Percentiles rank a stretch among this genome's conserved stretches.
phyloP scores from a whole-genome alignment of 2,329 filamentous ascomycete genomes.

The Diaporthe caulivora region DNA sequence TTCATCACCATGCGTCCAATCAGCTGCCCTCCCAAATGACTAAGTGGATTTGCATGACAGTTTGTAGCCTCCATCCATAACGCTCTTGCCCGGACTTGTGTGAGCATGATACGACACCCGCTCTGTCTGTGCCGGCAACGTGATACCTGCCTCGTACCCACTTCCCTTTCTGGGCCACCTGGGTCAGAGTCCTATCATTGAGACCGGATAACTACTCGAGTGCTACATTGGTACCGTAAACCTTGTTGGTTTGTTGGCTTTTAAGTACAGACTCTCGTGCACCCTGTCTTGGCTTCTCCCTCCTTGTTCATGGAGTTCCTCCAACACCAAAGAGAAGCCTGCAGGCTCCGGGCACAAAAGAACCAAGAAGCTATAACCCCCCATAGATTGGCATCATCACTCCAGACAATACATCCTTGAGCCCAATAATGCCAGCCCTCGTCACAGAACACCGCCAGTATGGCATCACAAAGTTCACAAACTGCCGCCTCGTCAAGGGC shows the following conservation, averaged over 20 bases:
- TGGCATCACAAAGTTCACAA: slow-evolving; percentile 87
- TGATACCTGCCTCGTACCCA: slow-evolving; percentile 32
- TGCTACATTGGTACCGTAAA: slow-evolving; percentile 3
- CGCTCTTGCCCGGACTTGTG: slow-evolving; percentile 9
- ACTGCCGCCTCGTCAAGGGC: slow-evolving; percentile 82
- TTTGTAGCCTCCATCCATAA: slow-evolving; percentile 21
- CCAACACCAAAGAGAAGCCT: slow-evolving; percentile 22
- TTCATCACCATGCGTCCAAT: slow-evolving; percentile 32
- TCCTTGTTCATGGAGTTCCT: slow-evolving; percentile 32
- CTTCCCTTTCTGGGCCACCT: slow-evolving; percentile 17
- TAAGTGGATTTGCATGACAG: slow-evolving; percentile 13
- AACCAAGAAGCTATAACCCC: slow-evolving; percentile 1
- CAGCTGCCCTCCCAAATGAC: slow-evolving; percentile 21
- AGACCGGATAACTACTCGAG: slow-evolving; percentile 20
- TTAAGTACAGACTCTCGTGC: slow-evolving; percentile 33
- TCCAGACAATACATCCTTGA: slow-evolving; percentile 40
- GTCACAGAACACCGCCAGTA: slow-evolving; percentile 54
- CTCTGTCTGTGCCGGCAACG: slow-evolving; percentile 32
- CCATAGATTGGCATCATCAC: neutral
- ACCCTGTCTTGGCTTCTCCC: neutral
- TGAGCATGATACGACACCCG: slow-evolving; percentile 4
- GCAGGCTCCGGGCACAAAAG: slow-evolving; percentile 17
- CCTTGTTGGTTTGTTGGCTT: slow-evolving; percentile 2
- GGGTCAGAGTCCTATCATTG: slow-evolving; percentile 19
- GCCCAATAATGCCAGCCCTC: slow-evolving; percentile 62